Percentiles rank a stretch among this genome's conserved stretches.
Conservation (phyloP, 2,329 filamentous ascomycete species). For the Drechslerella stenobrocha region DNA sequence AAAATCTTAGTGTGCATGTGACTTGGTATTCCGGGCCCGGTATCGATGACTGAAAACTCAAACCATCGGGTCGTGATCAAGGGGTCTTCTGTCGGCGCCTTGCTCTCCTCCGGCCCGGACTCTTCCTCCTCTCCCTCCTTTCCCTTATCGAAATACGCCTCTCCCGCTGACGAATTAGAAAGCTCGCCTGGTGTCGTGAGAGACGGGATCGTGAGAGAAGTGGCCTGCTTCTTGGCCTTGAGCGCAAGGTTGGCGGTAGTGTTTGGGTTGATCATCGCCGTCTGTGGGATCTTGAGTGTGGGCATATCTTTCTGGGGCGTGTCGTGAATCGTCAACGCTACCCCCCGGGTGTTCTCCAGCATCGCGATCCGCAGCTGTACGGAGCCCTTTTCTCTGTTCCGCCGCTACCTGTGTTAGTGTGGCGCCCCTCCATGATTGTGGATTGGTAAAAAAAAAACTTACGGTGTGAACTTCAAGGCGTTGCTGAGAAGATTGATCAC, state of each 20-base stretch:
- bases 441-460: constrained; percentile 57
- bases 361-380: constrained; percentile 57
- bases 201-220: constrained; percentile 42
- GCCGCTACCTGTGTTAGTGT: constrained; percentile 56
- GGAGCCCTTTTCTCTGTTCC: constrained; percentile 56
- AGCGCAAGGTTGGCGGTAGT: constrained; percentile 32
- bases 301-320: constrained; percentile 44
- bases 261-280: constrained; percentile 43
- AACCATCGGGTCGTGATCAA: constrained; percentile 65
- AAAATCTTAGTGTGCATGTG: constrained; percentile 75
- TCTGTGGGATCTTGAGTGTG: constrained; percentile 37
- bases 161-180: constrained; percentile 33
- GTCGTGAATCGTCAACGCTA: constrained; percentile 32
- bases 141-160: constrained; percentile 29
- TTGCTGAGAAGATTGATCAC: constrained; percentile 80
- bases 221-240: constrained; percentile 33
- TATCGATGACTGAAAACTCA: constrained; percentile 74
- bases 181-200: constrained; percentile 46
- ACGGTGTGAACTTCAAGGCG: constrained; percentile 74
- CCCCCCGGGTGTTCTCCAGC: constrained; percentile 36
- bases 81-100: constrained; percentile 64
- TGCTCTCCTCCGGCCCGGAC: constrained; percentile 11
- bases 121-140: constrained; percentile 18
- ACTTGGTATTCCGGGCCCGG: constrained; percentile 71
- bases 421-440: no score